A percentile compares a stretch with the other conserved stretches of the same genome.
These are phyloP conservation scores for Populus ilicifolia DNA, from an alignment of 345 rosid genomes.

Conservation along the genomic window DNA sequence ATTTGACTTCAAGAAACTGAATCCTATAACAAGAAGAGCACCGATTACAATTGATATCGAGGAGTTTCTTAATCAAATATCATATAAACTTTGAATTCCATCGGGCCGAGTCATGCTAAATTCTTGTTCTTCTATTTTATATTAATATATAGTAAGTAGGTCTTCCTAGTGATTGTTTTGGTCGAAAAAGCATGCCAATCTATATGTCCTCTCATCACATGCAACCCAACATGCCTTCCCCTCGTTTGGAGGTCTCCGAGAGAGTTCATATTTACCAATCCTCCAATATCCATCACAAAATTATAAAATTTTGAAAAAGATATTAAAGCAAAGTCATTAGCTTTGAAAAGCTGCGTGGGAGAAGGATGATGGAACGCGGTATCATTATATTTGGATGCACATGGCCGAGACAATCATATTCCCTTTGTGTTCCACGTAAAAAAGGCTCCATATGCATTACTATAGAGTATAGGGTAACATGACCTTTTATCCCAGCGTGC, in stretches of 20 bases:
- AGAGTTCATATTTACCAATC: constrained; percentile 3
- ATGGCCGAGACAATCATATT: constrained; percentile 48
- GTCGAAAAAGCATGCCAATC: constrained; percentile 39
- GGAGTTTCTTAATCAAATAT: background rate
- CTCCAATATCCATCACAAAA: constrained; percentile 7
- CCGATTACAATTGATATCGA: background rate
- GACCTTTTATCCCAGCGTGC: constrained; percentile 18
- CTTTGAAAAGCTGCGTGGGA: constrained; percentile 26
- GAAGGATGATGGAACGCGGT: constrained; percentile 32
- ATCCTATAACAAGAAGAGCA: background rate
- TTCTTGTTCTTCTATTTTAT: background rate
- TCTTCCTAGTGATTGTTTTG: constrained; percentile 35
- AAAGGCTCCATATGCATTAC: constrained; percentile 18
- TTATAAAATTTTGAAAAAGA: constrained; percentile 18
- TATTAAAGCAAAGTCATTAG: constrained; percentile 11
- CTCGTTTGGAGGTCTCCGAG: constrained; percentile 13
- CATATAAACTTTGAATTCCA: background rate
- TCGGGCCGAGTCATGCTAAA: background rate
- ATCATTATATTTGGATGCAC: constrained; percentile 49
- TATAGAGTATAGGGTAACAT: constrained; percentile 32
- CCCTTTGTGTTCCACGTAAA: constrained; percentile 32
- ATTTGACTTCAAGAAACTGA: background rate
- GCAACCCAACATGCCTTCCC: constrained; percentile 41
- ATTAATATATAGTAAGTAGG: constrained; percentile 14
- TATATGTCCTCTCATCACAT: constrained; percentile 50